Evolutionary conservation across 352 stramenopile genomes (phyloP).

Genomic region (Phytophthora aleatoria): DNA sequence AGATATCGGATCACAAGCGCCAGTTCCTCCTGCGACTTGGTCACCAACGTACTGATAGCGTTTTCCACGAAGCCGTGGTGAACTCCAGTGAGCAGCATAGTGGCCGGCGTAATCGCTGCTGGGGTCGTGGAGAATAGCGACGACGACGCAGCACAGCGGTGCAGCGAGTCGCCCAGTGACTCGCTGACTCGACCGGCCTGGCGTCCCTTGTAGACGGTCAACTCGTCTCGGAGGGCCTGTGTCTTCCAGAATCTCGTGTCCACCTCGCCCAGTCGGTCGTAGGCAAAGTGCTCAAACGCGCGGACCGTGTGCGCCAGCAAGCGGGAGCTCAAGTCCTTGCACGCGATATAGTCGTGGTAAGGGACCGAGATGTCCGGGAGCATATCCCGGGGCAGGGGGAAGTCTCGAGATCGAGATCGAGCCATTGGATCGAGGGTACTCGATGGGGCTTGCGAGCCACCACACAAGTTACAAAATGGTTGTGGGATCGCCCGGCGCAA

Average conservation of each 20-base stretch:
- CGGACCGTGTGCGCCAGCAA: slow-evolving; percentile 45
- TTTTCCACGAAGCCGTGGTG: slow-evolving; percentile 45
- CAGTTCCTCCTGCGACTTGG: slow-evolving; percentile 53
- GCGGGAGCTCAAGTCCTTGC: slow-evolving; percentile 40
- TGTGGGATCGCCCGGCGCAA: background rate
- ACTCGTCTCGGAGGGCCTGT: slow-evolving; percentile 34
- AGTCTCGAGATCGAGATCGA: slow-evolving; percentile 40
- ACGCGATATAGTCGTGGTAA: slow-evolving; percentile 33
- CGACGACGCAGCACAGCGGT: slow-evolving; percentile 30
- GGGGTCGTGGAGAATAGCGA: slow-evolving; percentile 43
- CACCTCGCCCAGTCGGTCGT: slow-evolving; percentile 33
- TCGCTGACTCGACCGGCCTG: slow-evolving; percentile 24
- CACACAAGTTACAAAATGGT: slow-evolving; percentile 29
- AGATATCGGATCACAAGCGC: slow-evolving; percentile 51
- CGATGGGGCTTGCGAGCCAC: slow-evolving; percentile 9
- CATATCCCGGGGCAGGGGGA: slow-evolving; percentile 42
- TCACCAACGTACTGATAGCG: slow-evolving; percentile 33
- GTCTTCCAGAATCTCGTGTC: slow-evolving; percentile 45
- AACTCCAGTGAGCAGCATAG: slow-evolving; percentile 45
- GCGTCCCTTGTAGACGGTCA: slow-evolving; percentile 44
- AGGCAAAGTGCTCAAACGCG: slow-evolving; percentile 44
- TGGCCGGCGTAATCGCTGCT: slow-evolving; percentile 31
- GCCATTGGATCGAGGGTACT: slow-evolving; percentile 21
- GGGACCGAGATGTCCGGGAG: slow-evolving; percentile 41
- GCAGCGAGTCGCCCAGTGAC: slow-evolving; percentile 21